Conservation (phyloP, 2,329 filamentous ascomycete genomes). For the Incumbomyces delicatus region DNA sequence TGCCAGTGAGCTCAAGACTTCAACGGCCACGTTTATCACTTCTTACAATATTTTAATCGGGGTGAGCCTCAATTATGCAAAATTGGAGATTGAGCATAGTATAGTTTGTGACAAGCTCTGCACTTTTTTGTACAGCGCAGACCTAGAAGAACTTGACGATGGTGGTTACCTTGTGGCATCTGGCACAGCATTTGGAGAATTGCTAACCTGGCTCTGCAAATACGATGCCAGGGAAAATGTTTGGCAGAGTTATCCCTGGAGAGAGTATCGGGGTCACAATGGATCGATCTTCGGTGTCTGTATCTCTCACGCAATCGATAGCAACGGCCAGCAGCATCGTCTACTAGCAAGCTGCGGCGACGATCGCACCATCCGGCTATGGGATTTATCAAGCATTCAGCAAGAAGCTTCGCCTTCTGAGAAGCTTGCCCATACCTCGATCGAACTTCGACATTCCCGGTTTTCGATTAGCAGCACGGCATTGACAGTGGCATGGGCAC, state of each 20-base stretch:
- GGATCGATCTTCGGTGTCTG: constrained; percentile 87
- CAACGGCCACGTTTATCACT: background rate
- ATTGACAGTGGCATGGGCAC: constrained; percentile 66
- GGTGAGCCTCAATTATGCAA: background rate
- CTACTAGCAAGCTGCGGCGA: constrained; percentile 91
- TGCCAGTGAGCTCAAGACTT: background rate
- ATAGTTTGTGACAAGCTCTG: constrained; percentile 47
- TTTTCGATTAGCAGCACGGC: constrained; percentile 2
- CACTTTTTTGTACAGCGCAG: constrained; percentile 80
- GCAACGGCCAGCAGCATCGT: constrained; percentile 36
- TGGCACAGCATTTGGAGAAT: constrained; percentile 90
- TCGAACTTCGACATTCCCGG: background rate
- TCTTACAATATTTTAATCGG: constrained; percentile 4
- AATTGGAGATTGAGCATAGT: background rate
- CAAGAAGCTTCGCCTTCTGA: constrained; percentile 28
- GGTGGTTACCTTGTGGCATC: constrained; percentile 64
- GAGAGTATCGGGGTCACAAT: constrained; percentile 62
- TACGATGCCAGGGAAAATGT: constrained; percentile 11
- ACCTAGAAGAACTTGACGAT: constrained; percentile 53
- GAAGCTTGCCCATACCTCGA: background rate
- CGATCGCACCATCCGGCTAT: constrained; percentile 78
- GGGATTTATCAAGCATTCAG: constrained; percentile 60
- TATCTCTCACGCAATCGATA: constrained; percentile 52
- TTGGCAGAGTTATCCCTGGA: constrained; percentile 37
- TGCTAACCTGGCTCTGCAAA: constrained; percentile 74